Evolutionary conservation across 2,329 filamentous ascomycete genomes (phyloP).

Genomic region (Scedosporium dehoogii): DNA sequence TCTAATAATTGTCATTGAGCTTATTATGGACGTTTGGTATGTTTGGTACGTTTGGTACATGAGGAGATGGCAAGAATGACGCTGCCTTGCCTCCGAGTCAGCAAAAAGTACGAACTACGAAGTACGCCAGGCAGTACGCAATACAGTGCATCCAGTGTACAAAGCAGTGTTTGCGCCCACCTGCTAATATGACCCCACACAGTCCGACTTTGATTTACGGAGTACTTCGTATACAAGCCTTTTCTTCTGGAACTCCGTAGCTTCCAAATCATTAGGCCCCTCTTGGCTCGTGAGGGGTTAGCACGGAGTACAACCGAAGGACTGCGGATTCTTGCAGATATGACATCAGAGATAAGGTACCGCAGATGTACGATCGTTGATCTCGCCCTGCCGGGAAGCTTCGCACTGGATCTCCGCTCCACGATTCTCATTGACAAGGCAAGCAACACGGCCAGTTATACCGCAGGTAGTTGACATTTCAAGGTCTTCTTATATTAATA

Average conservation of each 20-base stretch:
- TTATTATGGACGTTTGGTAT: no score
- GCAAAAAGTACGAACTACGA: no score
- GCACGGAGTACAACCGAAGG: not conserved
- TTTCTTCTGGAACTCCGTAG: not conserved
- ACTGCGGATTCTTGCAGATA: not conserved
- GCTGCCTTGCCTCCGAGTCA: no score
- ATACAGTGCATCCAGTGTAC: not conserved
- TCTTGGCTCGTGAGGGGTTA: not conserved
- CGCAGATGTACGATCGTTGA: not conserved
- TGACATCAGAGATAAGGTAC: not conserved
- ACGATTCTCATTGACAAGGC: not conserved
- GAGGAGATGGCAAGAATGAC: no score
- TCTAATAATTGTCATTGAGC: no score
- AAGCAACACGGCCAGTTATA: no score
- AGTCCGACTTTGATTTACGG: not conserved
- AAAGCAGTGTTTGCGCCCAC: no score
- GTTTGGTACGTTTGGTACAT: no score
- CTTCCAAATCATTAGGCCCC: not conserved
- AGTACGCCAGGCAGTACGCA: not conserved
- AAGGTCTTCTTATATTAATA: not conserved
- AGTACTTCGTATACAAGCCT: no score
- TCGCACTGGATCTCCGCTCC: no score
- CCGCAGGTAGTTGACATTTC: no score
- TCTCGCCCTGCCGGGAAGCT: no score
- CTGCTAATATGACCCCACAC: not conserved